Evolutionary conservation across 495 filamentous ascomycete species (phyloP), one percentile per base, ranked within the genome.

Genomic region (Lineolata rhizophorae): DNA sequence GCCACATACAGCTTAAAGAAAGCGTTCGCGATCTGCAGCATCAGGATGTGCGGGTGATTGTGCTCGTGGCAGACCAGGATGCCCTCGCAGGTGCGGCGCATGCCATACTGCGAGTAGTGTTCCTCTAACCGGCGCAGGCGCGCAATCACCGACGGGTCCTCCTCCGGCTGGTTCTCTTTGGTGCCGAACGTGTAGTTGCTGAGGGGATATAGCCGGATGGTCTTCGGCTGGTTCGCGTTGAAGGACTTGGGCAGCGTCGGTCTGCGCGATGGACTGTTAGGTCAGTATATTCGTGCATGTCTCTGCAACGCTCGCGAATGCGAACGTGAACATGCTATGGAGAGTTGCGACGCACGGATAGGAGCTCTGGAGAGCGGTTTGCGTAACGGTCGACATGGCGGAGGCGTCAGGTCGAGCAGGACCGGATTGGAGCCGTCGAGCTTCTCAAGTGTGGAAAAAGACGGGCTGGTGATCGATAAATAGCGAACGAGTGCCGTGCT

Each of bases 171-270:
- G 6, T 72, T 85, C 57, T 94, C 87, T 55, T 97, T 97, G 12
- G 84, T 90, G 35, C 85, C 85, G 50, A 97, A 95, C 24, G 85
- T 94, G 62, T 97, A 95, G 60, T 94, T 95, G 41, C 81, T 91
- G 18, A 97, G 65, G 13, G 87, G 87, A 52, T 85, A 97, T 5
- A 97, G 66, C 32, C 82, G 81, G 43, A 97, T 84, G 1, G 83
- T 85, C 37, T 71, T 59, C 22, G 87, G 80, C 56, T 97, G 87
- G 49, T 85, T 79, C 25, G 63, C 71, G 44, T 79, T 76, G 66
- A 97, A 97, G 33, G 65, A 53, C 30, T 73, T 73, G 19, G 85
- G 81, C 28, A 77, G 62, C 38, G 72, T 73, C 2, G 84, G 84
- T 3, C 72, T 77, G 43, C 6, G 22, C n/a, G 6, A 6, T 19